Evolutionary conservation across 805 yeast genomes (phyloP), one percentile per base, ranked within the genome.

Genomic region (Saturnispora kantuleensis): DNA sequence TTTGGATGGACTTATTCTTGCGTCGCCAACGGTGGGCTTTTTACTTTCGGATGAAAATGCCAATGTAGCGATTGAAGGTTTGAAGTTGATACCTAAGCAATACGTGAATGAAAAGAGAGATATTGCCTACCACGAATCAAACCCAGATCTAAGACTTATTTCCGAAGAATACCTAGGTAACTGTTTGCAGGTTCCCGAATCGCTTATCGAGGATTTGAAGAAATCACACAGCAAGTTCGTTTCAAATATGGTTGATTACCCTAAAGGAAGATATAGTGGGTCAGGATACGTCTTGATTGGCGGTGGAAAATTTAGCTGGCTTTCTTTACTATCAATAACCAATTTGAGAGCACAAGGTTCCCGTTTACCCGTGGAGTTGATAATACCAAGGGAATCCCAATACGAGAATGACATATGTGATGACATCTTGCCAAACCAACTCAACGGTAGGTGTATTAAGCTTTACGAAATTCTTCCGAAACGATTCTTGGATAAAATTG

Each of bases 271-370:
- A 10, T 74, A 73, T 54, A 18, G 46, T 6, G 78, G 81, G 1
- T 65, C 71, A 46, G 90, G 89, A 7, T 76, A 81, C 26, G 81
- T 82, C 0, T 75, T 76, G 46, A 79, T 82, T 38, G 90, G 86
- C n/a, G 90, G 90, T 39, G 85, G 85, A 3, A 70, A 69, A 47
- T 82, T 75, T 54, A 79, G 84, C 40, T 74, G 84, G 75, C 60
- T 82, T 26, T 68, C 83, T 1, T 60, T 79, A 26, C 56, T 79
- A 5, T 70, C 81, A 9, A 63, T 82, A 36, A 70, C 69, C 49
- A 65, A 70, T 32, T 53, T 75, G 33, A 56, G 80, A 37, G 59
- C 66, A 3, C 54, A 65, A 7, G 79, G 79, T 2, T 68, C 73
- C 11, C 52, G 58, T 32, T 54, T 73, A 35, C 80, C 81, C 0